These are phyloP conservation scores for Suhomyces bribrorum DNA, from an alignment of 1,139 yeast species.

Conservation along the genomic window DNA sequence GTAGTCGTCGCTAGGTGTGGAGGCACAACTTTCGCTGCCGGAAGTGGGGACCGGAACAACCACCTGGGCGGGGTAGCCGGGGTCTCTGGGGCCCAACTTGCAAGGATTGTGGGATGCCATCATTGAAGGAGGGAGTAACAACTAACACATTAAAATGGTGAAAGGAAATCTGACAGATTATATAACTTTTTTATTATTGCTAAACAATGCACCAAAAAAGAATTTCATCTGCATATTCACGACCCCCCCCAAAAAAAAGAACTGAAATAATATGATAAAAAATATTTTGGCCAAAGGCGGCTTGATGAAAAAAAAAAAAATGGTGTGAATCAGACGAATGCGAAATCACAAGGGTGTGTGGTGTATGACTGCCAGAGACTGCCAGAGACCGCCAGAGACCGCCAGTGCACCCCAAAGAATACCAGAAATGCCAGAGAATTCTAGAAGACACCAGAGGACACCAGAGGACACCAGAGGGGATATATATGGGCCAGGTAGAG, in stretches of 20 bases:
- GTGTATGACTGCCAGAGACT: neutral
- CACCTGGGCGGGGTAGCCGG: conserved; percentile 1
- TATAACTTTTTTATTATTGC: conserved; percentile 3
- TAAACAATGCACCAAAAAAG: conserved; percentile 8
- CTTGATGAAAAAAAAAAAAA: neutral
- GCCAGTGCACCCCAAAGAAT: no score
- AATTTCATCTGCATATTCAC: conserved; percentile 11
- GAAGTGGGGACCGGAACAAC: conserved; percentile 2
- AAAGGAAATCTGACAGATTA: neutral
- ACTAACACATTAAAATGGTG: neutral
- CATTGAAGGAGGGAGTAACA: conserved; percentile 1
- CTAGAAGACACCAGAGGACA: no score
- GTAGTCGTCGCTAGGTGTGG: conserved; percentile 17
- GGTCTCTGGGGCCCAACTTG: conserved; percentile 8
- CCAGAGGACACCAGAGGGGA: no score
- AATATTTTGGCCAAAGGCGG: conserved; percentile 3
- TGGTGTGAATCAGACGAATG: conserved; percentile 8
- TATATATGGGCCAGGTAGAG: no score
- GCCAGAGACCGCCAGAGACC: no score
- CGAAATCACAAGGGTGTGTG: conserved; percentile 2
- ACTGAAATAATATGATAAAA: no score
- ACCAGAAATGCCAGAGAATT: no score
- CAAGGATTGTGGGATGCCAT: conserved; percentile 9
- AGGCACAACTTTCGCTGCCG: conserved; percentile 9
- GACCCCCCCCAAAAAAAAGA: conserved; percentile 1